Evolutionary conservation across 2,329 filamentous ascomycete genomes (phyloP), one percentile per base, ranked within the genome.

Genomic region (Penicillium frequentans): DNA sequence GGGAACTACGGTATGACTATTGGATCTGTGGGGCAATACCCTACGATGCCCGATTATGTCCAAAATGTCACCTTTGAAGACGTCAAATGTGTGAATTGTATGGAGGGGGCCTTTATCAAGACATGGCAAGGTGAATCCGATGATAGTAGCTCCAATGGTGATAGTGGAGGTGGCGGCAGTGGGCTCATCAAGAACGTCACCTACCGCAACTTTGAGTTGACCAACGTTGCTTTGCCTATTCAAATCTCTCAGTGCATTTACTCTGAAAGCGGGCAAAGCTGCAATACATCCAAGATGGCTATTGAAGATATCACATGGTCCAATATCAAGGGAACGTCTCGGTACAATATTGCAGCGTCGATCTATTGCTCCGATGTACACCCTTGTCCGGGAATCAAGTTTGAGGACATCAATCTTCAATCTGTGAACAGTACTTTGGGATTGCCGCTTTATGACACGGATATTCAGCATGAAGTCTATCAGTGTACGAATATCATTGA

Each of bases 271-370:
- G 55, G 52, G 9, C 53, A 59, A 23, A 60, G 58, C 54, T 79
- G 77, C 68, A 77, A 79, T 60, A 66, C 63, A 16, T 76, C 72
- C 33, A 71, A 74, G 44, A 67, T 80, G 42, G 68, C 76, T 50
- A 81, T 82, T 55, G 70, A 70, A 37, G 77, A 82, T 60, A 68
- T 82, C 24, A 77, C 71, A 39, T 82, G 79, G 78, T 73, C 79
- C 55, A 83, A 82, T 61, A 75, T 82, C 51, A 79, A 76, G 1
- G 80, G 80, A 6, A 82, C 80, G 3, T 77, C 74, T 56, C 68
- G 76, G 31, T 82, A 81, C 60, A 81, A 82, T 62, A 74, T 82
- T 23, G 80, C 75, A 2, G 74, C 74, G 7, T 79, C 75, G 5
- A 79, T 82, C 45, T 78, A 81, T 65, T 80, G 77, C 65, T 73